These are phyloP conservation scores for Petunia axillaris DNA, from an alignment of 257 asterid genomes.

Conservation along the genomic window DNA sequence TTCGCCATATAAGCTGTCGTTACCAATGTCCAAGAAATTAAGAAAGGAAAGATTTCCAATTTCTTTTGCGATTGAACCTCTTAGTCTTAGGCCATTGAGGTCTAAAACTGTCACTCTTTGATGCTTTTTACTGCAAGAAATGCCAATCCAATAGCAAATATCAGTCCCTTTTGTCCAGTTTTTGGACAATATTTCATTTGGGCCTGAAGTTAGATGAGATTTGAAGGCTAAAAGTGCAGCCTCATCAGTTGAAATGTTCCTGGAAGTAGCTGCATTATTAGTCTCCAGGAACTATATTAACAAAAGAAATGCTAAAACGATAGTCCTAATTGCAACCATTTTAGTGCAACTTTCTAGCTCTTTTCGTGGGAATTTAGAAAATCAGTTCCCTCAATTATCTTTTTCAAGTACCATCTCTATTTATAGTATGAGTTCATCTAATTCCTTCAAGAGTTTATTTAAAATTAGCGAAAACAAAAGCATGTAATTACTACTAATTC, in stretches of 20 bases:
- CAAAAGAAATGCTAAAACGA: neutral
- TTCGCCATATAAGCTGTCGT: conserved; percentile 25
- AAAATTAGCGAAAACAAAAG: no score
- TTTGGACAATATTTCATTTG: neutral
- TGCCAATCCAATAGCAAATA: conserved; percentile 22
- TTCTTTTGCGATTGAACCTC: conserved; percentile 27
- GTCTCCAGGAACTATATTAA: neutral
- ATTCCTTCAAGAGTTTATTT: neutral
- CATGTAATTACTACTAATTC: no score
- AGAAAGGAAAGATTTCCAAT: conserved; percentile 29
- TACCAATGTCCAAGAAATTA: conserved; percentile 18
- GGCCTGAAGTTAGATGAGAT: conserved; percentile 11
- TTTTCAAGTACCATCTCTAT: neutral
- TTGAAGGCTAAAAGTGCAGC: conserved; percentile 29
- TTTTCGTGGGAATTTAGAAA: neutral
- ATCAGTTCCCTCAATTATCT: neutral
- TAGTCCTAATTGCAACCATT: neutral
- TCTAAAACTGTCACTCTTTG: conserved; percentile 8
- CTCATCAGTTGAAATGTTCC: conserved; percentile 25
- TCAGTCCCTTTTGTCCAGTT: conserved; percentile 19
- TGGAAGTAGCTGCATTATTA: neutral
- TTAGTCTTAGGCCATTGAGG: neutral
- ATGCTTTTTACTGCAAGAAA: conserved; percentile 19
- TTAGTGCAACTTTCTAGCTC: conserved; percentile 4
- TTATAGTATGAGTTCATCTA: neutral